These are phyloP conservation scores for Pelargonium australe DNA, from an alignment of 441 rosid genomes.

Conservation along the genomic window DNA sequence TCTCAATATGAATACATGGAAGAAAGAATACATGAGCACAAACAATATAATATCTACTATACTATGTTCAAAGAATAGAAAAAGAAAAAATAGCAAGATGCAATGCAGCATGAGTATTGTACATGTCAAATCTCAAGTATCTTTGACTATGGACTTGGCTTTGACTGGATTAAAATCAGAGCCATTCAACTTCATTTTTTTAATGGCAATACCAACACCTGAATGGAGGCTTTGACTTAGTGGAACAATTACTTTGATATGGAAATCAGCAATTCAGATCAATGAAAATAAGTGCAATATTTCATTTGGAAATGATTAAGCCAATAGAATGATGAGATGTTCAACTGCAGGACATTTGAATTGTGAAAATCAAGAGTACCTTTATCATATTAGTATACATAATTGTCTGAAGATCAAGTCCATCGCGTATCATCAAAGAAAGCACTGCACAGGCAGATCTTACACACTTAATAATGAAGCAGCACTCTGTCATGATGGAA, in stretches of 20 bases:
- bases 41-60: neutral
- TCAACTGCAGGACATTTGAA: neutral
- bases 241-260: neutral
- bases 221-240: neutral
- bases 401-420: slow-evolving; percentile 38
- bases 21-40: too few species aligned
- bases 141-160: neutral
- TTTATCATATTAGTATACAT: slow-evolving; percentile 60
- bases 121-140: neutral
- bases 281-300: neutral
- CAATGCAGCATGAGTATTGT: neutral
- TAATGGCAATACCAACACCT: too few species aligned
- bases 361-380: slow-evolving; percentile 29
- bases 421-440: slow-evolving; percentile 79
- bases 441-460: slow-evolving; percentile 53
- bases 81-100: neutral
- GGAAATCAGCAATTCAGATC: neutral
- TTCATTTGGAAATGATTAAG: neutral
- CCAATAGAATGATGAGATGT: neutral
- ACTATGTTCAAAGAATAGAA: neutral
- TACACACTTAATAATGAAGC: slow-evolving; percentile 39
- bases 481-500: slow-evolving; percentile 67
- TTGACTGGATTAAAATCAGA: neutral
- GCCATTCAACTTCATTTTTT: too few species aligned
- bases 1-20: too few species aligned